These are phyloP conservation scores for Stachybotrys chartarum DNA, from an alignment of 2,329 filamentous ascomycete species.

Conservation along the genomic window DNA sequence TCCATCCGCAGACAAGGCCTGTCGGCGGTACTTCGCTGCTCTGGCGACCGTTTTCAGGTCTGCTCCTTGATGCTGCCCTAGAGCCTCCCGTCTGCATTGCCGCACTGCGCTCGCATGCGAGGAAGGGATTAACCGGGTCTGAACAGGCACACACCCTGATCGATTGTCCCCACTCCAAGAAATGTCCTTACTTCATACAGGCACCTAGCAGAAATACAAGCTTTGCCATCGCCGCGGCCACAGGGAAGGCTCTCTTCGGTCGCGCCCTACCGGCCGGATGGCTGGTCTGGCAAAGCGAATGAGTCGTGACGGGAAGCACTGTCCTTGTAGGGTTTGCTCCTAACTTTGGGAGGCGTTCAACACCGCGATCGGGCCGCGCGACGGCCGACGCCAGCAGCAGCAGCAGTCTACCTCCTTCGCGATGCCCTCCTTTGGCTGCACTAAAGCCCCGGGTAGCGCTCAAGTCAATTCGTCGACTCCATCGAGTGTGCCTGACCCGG, in stretches of 20 bases:
- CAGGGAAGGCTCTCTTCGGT: background rate
- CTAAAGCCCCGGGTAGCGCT: background rate
- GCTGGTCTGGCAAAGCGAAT: background rate
- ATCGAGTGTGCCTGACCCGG: background rate
- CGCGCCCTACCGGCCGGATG: background rate
- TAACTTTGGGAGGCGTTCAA: background rate
- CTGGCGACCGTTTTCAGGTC: constrained; percentile 1
- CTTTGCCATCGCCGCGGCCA: background rate
- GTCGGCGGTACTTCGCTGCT: constrained; percentile 1
- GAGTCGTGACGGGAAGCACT: background rate
- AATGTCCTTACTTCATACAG: background rate
- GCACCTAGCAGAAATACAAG: background rate
- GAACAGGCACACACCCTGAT: background rate
- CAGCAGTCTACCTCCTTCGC: background rate
- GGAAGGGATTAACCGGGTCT: background rate
- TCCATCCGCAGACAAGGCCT: background rate
- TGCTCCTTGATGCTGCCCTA: background rate
- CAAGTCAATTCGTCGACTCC: background rate
- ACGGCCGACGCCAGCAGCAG: background rate
- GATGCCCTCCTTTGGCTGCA: background rate
- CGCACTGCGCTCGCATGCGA: background rate
- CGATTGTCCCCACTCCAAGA: background rate
- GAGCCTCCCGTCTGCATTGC: background rate
- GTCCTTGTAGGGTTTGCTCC: background rate
- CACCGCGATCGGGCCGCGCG: background rate